A percentile compares a stretch with the other conserved stretches of the same genome.
phyloP scores from a whole-genome alignment of 768 basidiomycete species.

The Daedaleopsis nitida region DNA sequence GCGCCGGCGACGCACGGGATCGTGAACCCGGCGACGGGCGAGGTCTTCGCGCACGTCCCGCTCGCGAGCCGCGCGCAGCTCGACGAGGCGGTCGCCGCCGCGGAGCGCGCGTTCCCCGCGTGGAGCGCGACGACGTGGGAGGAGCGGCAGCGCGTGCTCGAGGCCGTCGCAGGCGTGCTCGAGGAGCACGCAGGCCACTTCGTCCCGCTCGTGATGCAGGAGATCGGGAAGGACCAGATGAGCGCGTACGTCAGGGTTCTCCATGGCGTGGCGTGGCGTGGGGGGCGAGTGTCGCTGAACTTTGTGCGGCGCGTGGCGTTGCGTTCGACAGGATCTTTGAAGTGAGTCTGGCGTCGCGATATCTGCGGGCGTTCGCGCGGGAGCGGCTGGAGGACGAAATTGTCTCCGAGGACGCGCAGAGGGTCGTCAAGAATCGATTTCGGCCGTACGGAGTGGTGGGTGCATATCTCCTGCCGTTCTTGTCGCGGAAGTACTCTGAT shows the following conservation, averaged over 20 bases:
- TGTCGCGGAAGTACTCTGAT: no score
- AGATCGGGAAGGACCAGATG: slow-evolving; percentile 9
- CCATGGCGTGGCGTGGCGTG: no score
- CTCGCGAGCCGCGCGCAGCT: slow-evolving; percentile 12
- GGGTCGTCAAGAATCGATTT: slow-evolving; percentile 2
- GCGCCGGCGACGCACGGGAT: neutral
- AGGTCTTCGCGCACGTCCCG: slow-evolving; percentile 9
- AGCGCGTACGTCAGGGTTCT: slow-evolving; percentile 1
- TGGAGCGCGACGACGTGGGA: slow-evolving; percentile 10
- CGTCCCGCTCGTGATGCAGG: slow-evolving; percentile 3
- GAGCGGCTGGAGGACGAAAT: slow-evolving; percentile 9
- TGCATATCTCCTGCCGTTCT: neutral
- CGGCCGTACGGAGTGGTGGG: slow-evolving; percentile 14
- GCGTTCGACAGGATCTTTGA: neutral
- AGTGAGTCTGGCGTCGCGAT: neutral
- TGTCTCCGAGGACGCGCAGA: neutral
- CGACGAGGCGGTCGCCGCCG: slow-evolving; percentile 12
- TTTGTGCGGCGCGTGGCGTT: no score
- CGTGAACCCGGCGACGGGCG: slow-evolving; percentile 14
- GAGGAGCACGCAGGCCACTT: neutral
- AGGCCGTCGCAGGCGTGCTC: slow-evolving; percentile 1
- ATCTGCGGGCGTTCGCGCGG: neutral
- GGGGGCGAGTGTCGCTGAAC: no score
- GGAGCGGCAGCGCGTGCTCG: slow-evolving; percentile 5
- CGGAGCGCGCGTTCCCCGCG: slow-evolving; percentile 7